Evolutionary conservation across 2,329 filamentous ascomycete species (phyloP).

Genomic region (Xylariales sp.): DNA sequence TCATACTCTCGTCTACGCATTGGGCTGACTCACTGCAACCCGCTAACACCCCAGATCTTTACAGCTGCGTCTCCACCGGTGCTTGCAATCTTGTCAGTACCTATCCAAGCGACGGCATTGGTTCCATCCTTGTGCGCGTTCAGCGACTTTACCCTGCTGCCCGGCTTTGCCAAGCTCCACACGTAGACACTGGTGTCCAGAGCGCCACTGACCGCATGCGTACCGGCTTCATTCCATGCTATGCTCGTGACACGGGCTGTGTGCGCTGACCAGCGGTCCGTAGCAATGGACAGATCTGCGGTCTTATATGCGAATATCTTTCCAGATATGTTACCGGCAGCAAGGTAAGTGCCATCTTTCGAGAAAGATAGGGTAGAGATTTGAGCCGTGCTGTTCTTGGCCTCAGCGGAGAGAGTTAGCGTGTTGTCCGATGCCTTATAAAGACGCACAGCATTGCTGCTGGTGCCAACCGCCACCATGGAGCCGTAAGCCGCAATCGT

Average conservation of each 20-base stretch:
- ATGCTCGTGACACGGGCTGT: constrained; percentile 54
- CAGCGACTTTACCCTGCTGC: constrained; percentile 74
- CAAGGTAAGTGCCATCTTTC: constrained; percentile 68
- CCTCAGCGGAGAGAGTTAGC: constrained; percentile 49
- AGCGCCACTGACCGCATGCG: constrained; percentile 76
- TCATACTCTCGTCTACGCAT: no score
- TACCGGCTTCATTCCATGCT: constrained; percentile 73
- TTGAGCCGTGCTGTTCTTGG: constrained; percentile 65
- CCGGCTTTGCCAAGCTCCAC: constrained; percentile 83
- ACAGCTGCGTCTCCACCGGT: constrained; percentile 84
- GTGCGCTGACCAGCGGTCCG: constrained; percentile 66
- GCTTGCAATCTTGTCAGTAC: constrained; percentile 65
- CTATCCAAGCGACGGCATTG: constrained; percentile 79
- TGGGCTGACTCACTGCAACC: constrained; percentile 41
- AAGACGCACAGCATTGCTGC: constrained; percentile 70
- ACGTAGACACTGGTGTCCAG: constrained; percentile 90
- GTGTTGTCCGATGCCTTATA: constrained; percentile 60
- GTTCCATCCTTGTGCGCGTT: constrained; percentile 98
- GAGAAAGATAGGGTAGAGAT: constrained; percentile 85
- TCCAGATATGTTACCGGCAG: constrained; percentile 76
- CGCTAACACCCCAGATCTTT: constrained; percentile 77
- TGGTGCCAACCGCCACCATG: constrained; percentile 70
- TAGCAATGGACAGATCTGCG: constrained; percentile 59
- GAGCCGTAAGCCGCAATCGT: constrained; percentile 66
- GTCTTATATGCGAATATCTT: constrained; percentile 82